Conservation (phyloP, 495 filamentous ascomycete genomes). For the Thozetella sp. region DNA sequence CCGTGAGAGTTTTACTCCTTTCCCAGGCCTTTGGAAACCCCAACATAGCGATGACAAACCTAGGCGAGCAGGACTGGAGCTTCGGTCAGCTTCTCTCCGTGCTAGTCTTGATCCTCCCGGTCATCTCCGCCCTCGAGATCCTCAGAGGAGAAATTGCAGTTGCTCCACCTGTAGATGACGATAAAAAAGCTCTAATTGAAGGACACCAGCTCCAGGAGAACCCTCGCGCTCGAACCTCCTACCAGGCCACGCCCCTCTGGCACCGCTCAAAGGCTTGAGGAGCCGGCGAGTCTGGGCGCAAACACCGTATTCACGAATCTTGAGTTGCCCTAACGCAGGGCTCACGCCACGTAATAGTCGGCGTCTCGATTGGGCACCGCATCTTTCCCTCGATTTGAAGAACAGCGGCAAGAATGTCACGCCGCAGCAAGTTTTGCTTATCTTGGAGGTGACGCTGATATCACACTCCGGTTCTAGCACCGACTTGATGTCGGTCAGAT, state of each 20-base stretch:
- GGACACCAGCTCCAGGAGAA: slow-evolving; percentile 12
- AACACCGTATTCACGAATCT: neutral
- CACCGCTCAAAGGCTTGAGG: neutral
- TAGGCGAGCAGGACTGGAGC: slow-evolving; percentile 56
- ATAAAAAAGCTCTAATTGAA: slow-evolving; percentile 20
- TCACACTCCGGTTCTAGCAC: too few species aligned
- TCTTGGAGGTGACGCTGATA: too few species aligned
- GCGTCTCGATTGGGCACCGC: too few species aligned
- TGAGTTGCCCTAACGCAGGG: too few species aligned
- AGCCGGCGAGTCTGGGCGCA: neutral
- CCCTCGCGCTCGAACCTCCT: neutral
- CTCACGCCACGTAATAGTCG: too few species aligned
- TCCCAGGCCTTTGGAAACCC: slow-evolving; percentile 53
- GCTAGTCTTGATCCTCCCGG: slow-evolving; percentile 52
- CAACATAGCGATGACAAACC: slow-evolving; percentile 38
- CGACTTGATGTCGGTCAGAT: too few species aligned
- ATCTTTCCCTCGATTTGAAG: too few species aligned
- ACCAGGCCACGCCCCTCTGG: neutral
- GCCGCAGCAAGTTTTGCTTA: too few species aligned
- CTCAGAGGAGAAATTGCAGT: slow-evolving; percentile 51
- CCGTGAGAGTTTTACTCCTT: slow-evolving; percentile 47
- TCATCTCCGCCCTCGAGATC: slow-evolving; percentile 57
- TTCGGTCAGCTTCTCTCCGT: slow-evolving; percentile 59
- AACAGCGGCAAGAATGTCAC: too few species aligned
- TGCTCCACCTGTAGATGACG: slow-evolving; percentile 33